phyloP scores from a whole-genome alignment of 2,329 filamentous ascomycete genomes.

The Penicillium sp. region DNA sequence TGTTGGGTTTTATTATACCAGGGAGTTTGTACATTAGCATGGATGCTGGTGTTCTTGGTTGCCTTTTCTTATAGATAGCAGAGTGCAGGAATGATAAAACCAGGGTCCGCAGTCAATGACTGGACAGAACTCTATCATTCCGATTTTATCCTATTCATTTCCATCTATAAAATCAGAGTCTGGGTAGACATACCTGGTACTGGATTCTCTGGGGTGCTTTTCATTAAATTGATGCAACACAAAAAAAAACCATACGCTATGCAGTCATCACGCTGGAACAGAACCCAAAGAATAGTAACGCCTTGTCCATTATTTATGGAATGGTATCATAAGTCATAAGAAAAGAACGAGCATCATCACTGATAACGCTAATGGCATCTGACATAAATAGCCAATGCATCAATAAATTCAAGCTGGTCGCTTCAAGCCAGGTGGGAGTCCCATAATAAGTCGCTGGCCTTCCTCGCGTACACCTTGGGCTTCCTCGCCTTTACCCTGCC shows the following conservation, averaged over 20 bases:
- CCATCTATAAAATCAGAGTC: neutral
- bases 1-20: slow-evolving; percentile 15
- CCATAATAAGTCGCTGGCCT: slow-evolving; percentile 42
- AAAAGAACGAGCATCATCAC: slow-evolving; percentile 3
- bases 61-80: neutral
- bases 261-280: neutral
- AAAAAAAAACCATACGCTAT: neutral
- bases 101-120: neutral
- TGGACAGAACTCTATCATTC: too few relatives aligned
- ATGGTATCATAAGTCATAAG: slow-evolving; percentile 31
- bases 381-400: neutral
- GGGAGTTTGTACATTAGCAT: slow-evolving; percentile 25
- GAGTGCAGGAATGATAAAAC: neutral
- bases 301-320: slow-evolving; percentile 20
- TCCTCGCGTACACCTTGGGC: slow-evolving; percentile 49
- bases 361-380: neutral
- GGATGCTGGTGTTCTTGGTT: slow-evolving; percentile 11
- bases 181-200: neutral
- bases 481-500: slow-evolving; percentile 63
- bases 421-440: slow-evolving; percentile 39
- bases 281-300: slow-evolving; percentile 9
- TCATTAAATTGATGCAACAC: neutral
- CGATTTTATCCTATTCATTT: neutral
- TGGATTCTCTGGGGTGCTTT: neutral
- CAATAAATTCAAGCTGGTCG: slow-evolving; percentile 16